phyloP scores from a whole-genome alignment of 768 basidiomycete genomes.

The Boletus subparvulus region DNA sequence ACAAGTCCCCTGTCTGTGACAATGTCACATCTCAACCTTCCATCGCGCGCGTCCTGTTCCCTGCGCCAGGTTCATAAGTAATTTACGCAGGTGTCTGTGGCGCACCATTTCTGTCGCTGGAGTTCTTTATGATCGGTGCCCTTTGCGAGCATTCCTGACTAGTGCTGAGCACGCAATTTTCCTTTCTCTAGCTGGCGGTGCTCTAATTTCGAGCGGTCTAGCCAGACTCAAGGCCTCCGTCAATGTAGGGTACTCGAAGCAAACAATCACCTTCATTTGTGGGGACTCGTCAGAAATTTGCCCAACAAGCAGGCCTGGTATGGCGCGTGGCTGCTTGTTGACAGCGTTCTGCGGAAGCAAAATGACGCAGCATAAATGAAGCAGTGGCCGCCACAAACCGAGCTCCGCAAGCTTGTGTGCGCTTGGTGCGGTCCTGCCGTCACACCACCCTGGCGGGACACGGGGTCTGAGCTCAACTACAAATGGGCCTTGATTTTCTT shows the following conservation, averaged over 20 bases:
- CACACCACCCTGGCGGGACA: constrained; percentile 22
- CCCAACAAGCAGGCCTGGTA: not conserved
- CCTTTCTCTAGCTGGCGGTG: constrained; percentile 4
- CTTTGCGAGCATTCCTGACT: not conserved
- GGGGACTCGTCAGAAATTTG: not conserved
- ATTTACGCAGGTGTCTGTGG: not conserved
- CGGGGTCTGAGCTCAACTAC: constrained; percentile 17
- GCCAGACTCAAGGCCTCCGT: not conserved
- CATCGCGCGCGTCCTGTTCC: constrained; percentile 5
- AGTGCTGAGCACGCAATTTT: not conserved
- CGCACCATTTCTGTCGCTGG: constrained; percentile 2
- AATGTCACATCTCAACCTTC: constrained; percentile 19
- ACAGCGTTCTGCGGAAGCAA: constrained; percentile 18
- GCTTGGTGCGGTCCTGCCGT: constrained; percentile 30
- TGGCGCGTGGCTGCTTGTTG: not conserved
- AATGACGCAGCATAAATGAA: constrained; percentile 4
- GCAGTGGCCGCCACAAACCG: constrained; percentile 14
- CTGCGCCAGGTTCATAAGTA: not conserved
- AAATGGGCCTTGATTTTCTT: constrained; percentile 16
- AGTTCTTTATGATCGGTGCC: not conserved
- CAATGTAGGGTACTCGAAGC: not conserved
- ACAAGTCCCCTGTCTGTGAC: constrained; percentile 30
- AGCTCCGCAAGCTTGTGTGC: constrained; percentile 19
- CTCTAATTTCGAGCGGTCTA: constrained; percentile 14
- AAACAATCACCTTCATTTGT: constrained; percentile 6